Evolutionary conservation across 2,329 filamentous ascomycete species (phyloP), one percentile per base, ranked within the genome.

Genomic region (Mycosphaerella sp.): DNA sequence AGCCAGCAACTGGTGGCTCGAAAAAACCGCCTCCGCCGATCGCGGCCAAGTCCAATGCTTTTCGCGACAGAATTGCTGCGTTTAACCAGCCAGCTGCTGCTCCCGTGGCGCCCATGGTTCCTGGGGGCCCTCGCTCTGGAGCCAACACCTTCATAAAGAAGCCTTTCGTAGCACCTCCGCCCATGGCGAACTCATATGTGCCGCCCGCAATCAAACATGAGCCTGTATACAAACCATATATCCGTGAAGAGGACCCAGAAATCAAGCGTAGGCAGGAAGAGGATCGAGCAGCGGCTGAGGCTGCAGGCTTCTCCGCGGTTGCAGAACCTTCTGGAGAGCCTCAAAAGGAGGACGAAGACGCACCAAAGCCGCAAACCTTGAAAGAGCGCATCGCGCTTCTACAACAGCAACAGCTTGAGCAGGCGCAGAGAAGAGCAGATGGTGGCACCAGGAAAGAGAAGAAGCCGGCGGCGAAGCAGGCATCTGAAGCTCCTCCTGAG

Each of bases 371-470:
- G 23, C 87, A 89, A 53, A 96, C 88, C 62, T 72, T 98, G 58
- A 98, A 97, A 72, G 93, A 98, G 70, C 82, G 93, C 58, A 96
- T 98, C 73, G 93, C 93, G 29, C 76, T 95, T 49, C 77, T 98
- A 12, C 93, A 98, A 70, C 92, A 88, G 68, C 90, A 97, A 70
- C 93, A 98, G 71, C 77, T 89, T 68, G 93, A 97, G 67, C 89
- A 93, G 68, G 89, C 91, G 4, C 80, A 86, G 59, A 80, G 91
- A 49, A 87, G 92, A 71, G 87, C 87, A 6, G 89, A 93, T 38
- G 82, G 85, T 12, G 78, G 79, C 17, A 78, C 84, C 70, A 89
- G 95, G 65, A 95, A 95, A 72, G 84, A 88, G 9, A 95, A 91
- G 74, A 83, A 85, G 50, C 36, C 53, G 29, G 56, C 63, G 5